These are phyloP conservation scores for Teratosphaeria nubilosa DNA, from an alignment of 2,329 filamentous ascomycete species.

Conservation along the genomic window DNA sequence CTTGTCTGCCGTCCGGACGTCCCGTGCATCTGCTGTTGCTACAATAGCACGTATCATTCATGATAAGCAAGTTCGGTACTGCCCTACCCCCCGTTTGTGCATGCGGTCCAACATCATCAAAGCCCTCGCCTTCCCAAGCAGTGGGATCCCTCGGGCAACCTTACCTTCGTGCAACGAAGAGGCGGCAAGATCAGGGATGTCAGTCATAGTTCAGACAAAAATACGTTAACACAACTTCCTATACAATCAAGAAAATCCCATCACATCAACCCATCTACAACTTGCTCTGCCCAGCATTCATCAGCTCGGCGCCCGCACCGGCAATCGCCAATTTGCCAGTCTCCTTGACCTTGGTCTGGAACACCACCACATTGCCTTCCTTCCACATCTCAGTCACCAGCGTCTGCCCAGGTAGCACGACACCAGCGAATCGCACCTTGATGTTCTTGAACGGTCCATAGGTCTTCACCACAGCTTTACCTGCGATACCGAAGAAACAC, in stretches of 20 bases:
- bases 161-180: too few species aligned
- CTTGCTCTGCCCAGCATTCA: slow-evolving; percentile 42
- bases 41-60: too few species aligned
- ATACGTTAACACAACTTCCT: neutral
- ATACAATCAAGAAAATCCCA: neutral
- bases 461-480: slow-evolving; percentile 77
- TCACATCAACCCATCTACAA: slow-evolving; percentile 26
- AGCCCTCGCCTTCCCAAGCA: too few species aligned
- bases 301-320: slow-evolving; percentile 68
- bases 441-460: slow-evolving; percentile 82
- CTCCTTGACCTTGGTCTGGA: slow-evolving; percentile 84
- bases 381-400: slow-evolving; percentile 92
- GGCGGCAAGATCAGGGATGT: too few species aligned
- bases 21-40: too few species aligned
- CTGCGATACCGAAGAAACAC: slow-evolving; percentile 84
- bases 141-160: too few species aligned
- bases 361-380: slow-evolving; percentile 67
- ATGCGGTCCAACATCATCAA: too few species aligned
- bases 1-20: slow-evolving; percentile 26
- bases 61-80: too few species aligned
- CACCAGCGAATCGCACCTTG: slow-evolving; percentile 83
- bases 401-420: slow-evolving; percentile 80
- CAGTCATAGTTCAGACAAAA: neutral
- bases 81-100: too few species aligned
- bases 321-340: slow-evolving; percentile 82